Percentiles rank a stretch among this genome's conserved stretches.
Evolutionary conservation across 306 rosid genomes (phyloP).

Genomic region (Prunus davidiana): DNA sequence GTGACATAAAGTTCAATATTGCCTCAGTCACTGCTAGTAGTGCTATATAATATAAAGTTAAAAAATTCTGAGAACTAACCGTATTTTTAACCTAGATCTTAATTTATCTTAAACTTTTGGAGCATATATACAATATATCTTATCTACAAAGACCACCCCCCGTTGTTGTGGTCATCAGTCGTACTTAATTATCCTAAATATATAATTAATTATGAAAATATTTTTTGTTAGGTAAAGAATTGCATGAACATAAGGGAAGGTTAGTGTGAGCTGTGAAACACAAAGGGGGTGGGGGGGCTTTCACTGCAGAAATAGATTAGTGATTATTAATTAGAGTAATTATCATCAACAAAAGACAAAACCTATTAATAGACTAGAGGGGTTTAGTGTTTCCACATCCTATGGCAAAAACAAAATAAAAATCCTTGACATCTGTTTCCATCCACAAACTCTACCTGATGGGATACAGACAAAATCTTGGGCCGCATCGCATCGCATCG

Average conservation of each 20-base stretch:
- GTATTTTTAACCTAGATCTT: too few relatives aligned
- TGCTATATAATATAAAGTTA: slow-evolving; percentile 15
- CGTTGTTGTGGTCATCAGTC: too few relatives aligned
- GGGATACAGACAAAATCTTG: slow-evolving; percentile 31
- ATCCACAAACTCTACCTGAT: slow-evolving; percentile 8
- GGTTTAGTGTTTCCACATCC: slow-evolving; percentile 36
- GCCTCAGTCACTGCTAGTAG: slow-evolving; percentile 22
- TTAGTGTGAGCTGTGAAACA: slow-evolving; percentile 50
- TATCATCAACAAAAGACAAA: slow-evolving; percentile 34
- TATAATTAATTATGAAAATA: neutral
- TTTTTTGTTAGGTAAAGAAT: neutral
- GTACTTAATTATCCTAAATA: too few relatives aligned
- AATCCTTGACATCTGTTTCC: slow-evolving; percentile 52
- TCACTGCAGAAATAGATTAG: slow-evolving; percentile 2
- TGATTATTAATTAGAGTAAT: neutral
- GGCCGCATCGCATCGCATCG: neutral
- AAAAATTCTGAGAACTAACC: neutral
- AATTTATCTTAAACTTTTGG: too few relatives aligned
- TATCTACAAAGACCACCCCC: too few relatives aligned
- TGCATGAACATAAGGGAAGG: neutral
- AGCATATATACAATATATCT: too few relatives aligned
- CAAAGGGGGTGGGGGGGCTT: neutral
- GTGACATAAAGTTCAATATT: slow-evolving; percentile 23
- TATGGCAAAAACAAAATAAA: slow-evolving; percentile 59
- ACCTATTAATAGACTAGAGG: slow-evolving; percentile 40